These are phyloP conservation scores for Chaetomium sp. DNA, from an alignment of 2,329 filamentous ascomycete genomes.

Conservation along the genomic window DNA sequence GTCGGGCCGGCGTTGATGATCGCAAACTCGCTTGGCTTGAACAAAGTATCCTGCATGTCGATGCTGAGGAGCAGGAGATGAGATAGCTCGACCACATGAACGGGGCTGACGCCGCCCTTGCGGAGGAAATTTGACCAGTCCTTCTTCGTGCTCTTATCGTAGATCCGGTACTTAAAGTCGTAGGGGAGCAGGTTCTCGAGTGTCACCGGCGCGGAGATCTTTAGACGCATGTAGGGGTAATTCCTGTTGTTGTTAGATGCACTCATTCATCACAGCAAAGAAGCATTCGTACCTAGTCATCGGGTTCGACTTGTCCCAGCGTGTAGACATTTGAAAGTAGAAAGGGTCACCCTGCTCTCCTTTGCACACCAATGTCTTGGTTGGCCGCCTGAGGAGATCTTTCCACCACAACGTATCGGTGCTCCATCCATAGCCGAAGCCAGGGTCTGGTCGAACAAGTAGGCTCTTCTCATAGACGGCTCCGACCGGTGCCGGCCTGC, in stretches of 20 bases:
- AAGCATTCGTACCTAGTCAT: constrained; percentile 64
- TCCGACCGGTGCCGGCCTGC: constrained; percentile 86
- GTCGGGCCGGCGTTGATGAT: constrained; percentile 91
- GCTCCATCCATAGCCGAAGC: constrained; percentile 96
- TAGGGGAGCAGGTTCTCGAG: constrained; percentile 93
- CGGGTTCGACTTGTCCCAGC: constrained; percentile 81
- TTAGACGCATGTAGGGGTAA: constrained; percentile 94
- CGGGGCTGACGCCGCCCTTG: constrained; percentile 94
- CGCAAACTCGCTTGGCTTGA: constrained; percentile 93
- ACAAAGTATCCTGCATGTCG: constrained; percentile 94
- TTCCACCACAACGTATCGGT: constrained; percentile 89
- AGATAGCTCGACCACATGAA: constrained; percentile 94
- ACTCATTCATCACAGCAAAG: no score
- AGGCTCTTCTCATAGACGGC: constrained; percentile 88
- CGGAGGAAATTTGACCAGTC: constrained; percentile 98
- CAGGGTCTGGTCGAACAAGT: constrained; percentile 86
- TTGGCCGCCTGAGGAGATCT: constrained; percentile 82
- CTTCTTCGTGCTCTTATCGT: constrained; percentile 97
- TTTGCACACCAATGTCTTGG: constrained; percentile 83
- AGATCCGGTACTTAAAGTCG: constrained; percentile 99
- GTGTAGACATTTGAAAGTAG: constrained; percentile 93
- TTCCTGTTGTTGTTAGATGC: constrained; percentile 53
- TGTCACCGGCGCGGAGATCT: constrained; percentile 88
- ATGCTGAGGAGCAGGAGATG: constrained; percentile 90
- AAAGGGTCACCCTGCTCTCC: constrained; percentile 88